Evolutionary conservation across 352 stramenopile species (phyloP), one percentile per base, ranked within the genome.

Genomic region (Pythium oligandrum): DNA sequence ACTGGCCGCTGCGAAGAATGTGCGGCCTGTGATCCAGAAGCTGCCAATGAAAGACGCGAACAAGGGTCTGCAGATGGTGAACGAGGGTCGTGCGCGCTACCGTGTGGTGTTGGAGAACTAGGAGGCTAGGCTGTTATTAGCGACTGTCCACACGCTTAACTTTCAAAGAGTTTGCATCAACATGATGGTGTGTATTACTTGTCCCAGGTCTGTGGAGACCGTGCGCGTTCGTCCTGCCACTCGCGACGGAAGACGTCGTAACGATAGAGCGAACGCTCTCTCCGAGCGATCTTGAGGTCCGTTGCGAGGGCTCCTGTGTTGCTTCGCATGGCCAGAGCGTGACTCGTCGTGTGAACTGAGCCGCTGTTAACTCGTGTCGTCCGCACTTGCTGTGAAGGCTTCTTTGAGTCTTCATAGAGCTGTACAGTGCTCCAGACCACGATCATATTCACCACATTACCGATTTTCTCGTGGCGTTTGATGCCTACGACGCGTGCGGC

Each of bases 341-440:
- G 61, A 53, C 71, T 69, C 57, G 61, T 69, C 38, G 63, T 66
- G 55, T 78, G 68, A 34, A 75, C 59, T n/a, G 51, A 81, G 32
- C 57, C 55, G 39, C 9, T 40, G 37, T n/a, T 37, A 45, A 7
- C 38, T 40, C 5, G 44, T 35, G 40, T 56, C 34, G 44, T 63
- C 8, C 32, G 12, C 54, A 33, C 49, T 55, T 65, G 35, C 55
- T 40, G 11, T 57, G 66, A 1, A 50, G 12, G 34, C 8, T 17
- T 7, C 49, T 17, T 64, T 66, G 3, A 49, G 8, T 76, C 66
- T 36, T 87, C 82, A 55, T 92, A 90, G 17, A 91, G 61, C 61
- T 92, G 78, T 32, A 88, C 69, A 3, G 82, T 94, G 57, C 77
- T 81, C 79, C 79, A 91, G 30, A 90, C 58, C 5, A 93, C 81